Percentiles rank a stretch among this genome's conserved stretches.
Conservation (phyloP, 169 alveolate species). For the Pseudocohnilembus persalinus region DNA sequence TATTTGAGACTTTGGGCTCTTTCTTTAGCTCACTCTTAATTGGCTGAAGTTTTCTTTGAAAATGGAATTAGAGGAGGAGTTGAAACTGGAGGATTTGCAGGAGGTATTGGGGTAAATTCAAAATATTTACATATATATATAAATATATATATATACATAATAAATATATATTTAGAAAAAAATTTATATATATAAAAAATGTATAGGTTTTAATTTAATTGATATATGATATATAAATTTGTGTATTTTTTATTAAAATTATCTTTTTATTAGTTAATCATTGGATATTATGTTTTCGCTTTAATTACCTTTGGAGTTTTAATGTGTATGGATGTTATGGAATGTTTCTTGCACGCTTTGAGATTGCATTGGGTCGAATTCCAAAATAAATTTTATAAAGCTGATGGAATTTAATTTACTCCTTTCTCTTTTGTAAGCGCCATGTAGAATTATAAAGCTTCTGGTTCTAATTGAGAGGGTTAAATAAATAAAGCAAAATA, state of each 20-base stretch:
- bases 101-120: conserved; percentile 10
- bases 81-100: conserved; percentile 24
- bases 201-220: neutral
- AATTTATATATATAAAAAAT: neutral
- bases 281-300: conserved; percentile 86
- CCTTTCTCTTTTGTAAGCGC: conserved; percentile 64
- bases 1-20: conserved; percentile 99
- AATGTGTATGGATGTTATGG: conserved; percentile 98
- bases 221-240: no score
- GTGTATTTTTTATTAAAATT: neutral
- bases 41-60: conserved; percentile 93
- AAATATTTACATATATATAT: neutral
- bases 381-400: conserved; percentile 98
- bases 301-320: conserved; percentile 95
- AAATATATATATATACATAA: no score
- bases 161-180: neutral
- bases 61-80: conserved; percentile 57
- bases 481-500: no score
- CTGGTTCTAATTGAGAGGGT: no score
- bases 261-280: conserved; percentile 16
- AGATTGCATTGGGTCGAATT: conserved; percentile 99
- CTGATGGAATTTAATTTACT: conserved; percentile 94
- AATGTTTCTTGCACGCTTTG: conserved; percentile 98
- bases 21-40: conserved; percentile 98
- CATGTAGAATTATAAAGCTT: neutral